These are phyloP conservation scores for Dioscorea dumetorum DNA, from an alignment of 106 monocot species.

Conservation along the genomic window DNA sequence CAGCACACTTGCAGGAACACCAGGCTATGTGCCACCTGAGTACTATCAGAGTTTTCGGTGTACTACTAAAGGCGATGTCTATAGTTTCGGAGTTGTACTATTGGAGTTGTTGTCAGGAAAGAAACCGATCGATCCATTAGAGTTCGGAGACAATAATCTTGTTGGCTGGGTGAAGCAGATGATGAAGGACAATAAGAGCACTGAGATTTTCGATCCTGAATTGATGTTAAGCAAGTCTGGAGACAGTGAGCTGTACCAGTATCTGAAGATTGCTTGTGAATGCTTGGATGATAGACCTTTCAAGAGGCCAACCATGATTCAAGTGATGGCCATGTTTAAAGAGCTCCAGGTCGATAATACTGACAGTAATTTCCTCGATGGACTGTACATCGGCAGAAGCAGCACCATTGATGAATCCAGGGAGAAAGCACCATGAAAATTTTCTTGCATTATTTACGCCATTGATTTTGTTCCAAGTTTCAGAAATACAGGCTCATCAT, in stretches of 20 bases:
- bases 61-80: constrained; percentile 82
- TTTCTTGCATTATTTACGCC: too few relatives aligned
- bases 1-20: constrained; percentile 73
- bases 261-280: constrained; percentile 55
- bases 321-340: constrained; percentile 75
- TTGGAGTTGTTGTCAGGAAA: constrained; percentile 73
- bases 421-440: constrained; percentile 17
- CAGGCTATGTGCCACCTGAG: constrained; percentile 87
- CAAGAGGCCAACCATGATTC: constrained; percentile 72
- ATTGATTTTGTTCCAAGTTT: too few relatives aligned
- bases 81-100: constrained; percentile 74
- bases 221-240: constrained; percentile 16
- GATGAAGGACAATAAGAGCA: constrained; percentile 45
- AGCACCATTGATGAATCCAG: constrained; percentile 43
- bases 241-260: constrained; percentile 44
- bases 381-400: constrained; percentile 22
- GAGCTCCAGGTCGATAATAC: constrained; percentile 46
- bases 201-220: constrained; percentile 57
- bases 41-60: constrained; percentile 92
- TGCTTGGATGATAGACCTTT: constrained; percentile 68
- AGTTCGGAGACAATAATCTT: constrained; percentile 73
- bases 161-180: constrained; percentile 85
- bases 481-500: too few relatives aligned
- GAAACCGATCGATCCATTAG: constrained; percentile 50
- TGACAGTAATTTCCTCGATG: constrained; percentile 60